phyloP scores from a whole-genome alignment of 768 basidiomycete genomes.

The Boletus reticuloceps region DNA sequence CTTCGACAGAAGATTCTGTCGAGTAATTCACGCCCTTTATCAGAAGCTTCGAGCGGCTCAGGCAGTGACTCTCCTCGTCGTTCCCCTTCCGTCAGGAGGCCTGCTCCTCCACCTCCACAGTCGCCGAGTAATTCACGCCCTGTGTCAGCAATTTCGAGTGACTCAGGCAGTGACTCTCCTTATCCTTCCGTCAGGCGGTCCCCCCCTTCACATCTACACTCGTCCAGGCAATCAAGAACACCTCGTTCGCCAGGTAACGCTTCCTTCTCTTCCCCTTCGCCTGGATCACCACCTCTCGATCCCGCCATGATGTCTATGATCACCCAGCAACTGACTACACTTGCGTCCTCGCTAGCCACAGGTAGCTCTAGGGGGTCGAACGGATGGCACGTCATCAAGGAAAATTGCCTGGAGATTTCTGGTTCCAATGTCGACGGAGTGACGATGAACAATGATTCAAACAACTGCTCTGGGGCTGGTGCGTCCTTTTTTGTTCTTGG shows the following conservation, averaged over 20 bases:
- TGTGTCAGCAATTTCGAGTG: background rate
- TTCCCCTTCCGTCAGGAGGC: too few species aligned
- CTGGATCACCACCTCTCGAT: background rate
- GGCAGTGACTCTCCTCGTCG: background rate
- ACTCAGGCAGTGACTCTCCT: background rate
- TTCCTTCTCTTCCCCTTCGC: background rate
- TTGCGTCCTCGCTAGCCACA: background rate
- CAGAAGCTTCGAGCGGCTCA: background rate
- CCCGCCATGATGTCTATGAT: background rate
- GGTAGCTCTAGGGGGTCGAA: background rate
- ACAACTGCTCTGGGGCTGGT: conserved; percentile 10
- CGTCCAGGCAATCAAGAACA: background rate
- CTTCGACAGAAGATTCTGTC: background rate
- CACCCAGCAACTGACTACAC: background rate
- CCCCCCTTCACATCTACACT: conserved; percentile 1
- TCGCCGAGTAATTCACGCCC: background rate
- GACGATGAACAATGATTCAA: conserved; percentile 10
- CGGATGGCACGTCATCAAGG: background rate
- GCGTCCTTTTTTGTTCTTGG: background rate
- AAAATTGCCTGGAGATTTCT: background rate
- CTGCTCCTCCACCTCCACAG: too few species aligned
- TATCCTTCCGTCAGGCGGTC: too few species aligned
- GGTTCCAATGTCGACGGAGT: background rate
- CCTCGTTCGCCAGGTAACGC: background rate
- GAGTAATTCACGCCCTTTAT: background rate